Evolutionary conservation across 257 asterid species (phyloP), one percentile per base, ranked within the genome.

Genomic region (Penstemon eatonii): DNA sequence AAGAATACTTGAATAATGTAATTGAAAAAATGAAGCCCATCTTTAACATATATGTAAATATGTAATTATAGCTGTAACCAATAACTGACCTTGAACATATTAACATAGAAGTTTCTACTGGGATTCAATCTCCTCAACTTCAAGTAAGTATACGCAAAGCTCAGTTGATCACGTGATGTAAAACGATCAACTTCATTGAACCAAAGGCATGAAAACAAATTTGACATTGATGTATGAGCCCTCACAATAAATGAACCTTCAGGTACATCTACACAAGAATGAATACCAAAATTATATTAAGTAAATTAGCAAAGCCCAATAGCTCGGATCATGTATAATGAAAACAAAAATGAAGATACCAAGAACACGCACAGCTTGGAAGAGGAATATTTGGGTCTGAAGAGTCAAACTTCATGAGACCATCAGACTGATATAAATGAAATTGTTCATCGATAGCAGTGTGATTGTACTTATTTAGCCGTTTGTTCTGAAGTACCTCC

Each of bases 151-250:
- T 86, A 92, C 10, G 88, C 94, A 59, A 92, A 92, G 84, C 98
- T 90, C 73, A 92, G 84, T 68, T 92, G 98, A 81, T 92, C 98
- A 33, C 96, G 87, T 63, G 98, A 87, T 15, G 98, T 92, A 60
- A 92, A 92, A 11, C 87, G 95, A 72, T 89, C 86, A 68, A 86
- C 95, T 69, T 89, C 98, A 36, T 89, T 89, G 83, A 89, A 92
- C 98, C 98, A 92, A 72, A 92, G 89, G 87, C 98, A 89, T 37
- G 96, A 85, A 79, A 91, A 91, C 74, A 91, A 78, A 78, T 91
- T 91, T 47, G 96, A 84, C 96, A 91, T 87, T 37, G 92, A 78
- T 1, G 96, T 92, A 76, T 92, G 98, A 15, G 96, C 98, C 80
- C 96, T 86, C 60, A 92, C 82, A 56, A 92, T 92, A 65, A 92